Conservation (phyloP, 2,329 filamentous ascomycete species). For the Colletotrichum sp. region DNA sequence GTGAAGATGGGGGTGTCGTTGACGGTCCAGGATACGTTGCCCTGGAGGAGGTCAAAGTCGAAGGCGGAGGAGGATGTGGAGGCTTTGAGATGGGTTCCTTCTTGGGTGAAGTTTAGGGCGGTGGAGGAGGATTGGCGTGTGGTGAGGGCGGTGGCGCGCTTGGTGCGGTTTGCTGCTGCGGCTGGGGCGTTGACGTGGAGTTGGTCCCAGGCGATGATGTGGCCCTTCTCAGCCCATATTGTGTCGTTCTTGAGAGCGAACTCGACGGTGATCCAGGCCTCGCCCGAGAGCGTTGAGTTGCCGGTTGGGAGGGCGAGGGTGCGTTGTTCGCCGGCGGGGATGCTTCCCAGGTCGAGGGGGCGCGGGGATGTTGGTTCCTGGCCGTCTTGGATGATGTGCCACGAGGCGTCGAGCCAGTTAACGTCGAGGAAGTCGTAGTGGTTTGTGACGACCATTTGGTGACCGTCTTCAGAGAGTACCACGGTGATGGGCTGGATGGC, state of each 20-base stretch:
- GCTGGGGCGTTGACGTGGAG: constrained; percentile 11
- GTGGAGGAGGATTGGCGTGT: not conserved
- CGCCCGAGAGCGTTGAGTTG: not conserved
- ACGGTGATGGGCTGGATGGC: constrained; percentile 63
- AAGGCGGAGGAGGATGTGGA: constrained; percentile 1
- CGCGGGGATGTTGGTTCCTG: not conserved
- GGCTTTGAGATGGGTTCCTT: not conserved
- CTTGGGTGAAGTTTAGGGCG: not conserved
- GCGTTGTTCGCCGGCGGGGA: not conserved
- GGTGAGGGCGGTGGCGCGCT: not conserved
- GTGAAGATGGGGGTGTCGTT: constrained; percentile 13
- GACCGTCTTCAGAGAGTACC: constrained; percentile 39
- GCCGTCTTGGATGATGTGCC: constrained; percentile 32
- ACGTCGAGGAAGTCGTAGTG: constrained; percentile 58
- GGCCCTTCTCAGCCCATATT: constrained; percentile 15
- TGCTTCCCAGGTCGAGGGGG: not conserved
- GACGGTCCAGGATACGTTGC: constrained; percentile 20
- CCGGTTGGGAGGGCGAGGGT: not conserved
- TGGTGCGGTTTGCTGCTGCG: not conserved
- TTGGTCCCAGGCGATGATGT: constrained; percentile 22
- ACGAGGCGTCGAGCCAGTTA: constrained; percentile 50
- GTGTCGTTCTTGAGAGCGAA: constrained; percentile 10
- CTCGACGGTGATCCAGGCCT: constrained; percentile 18
- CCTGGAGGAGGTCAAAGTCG: constrained; percentile 20
- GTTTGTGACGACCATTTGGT: constrained; percentile 49